These are phyloP conservation scores for Coemansia sp. DNA, from an alignment of 192 early-diverging fungal genomes.

Conservation along the genomic window DNA sequence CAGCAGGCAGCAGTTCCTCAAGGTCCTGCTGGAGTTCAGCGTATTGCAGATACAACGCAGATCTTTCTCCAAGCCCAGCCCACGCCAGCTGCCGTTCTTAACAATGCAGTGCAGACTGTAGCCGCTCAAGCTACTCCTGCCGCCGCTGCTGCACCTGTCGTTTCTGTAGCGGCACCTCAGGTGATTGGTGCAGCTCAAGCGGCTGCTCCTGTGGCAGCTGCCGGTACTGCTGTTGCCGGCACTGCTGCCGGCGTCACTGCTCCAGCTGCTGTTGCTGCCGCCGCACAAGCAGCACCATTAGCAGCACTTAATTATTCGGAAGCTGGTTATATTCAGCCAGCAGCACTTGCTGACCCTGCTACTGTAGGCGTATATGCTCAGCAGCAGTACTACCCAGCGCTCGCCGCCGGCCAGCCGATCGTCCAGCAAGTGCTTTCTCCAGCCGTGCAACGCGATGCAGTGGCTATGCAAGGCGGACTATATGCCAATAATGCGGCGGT, in stretches of 20 bases:
- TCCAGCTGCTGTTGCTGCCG: constrained; percentile 8
- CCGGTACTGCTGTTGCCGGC: not conserved
- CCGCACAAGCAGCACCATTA: constrained; percentile 2
- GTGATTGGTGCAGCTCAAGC: too few species aligned
- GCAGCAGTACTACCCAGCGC: constrained; percentile 38
- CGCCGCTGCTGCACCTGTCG: not conserved
- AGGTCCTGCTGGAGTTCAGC: constrained; percentile 14
- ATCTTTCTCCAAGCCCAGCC: constrained; percentile 27
- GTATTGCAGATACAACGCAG: constrained; percentile 28
- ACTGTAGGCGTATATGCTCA: constrained; percentile 24
- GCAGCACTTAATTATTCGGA: constrained; percentile 22
- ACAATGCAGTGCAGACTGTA: constrained; percentile 23
- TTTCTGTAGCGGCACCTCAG: not conserved
- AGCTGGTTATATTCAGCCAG: constrained; percentile 15
- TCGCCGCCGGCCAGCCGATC: constrained; percentile 15
- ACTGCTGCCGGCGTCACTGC: not conserved
- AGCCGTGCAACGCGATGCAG: not conserved
- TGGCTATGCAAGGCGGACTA: not conserved
- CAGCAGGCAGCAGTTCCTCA: constrained; percentile 9
- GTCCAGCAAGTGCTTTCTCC: constrained; percentile 9
- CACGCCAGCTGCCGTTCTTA: constrained; percentile 14
- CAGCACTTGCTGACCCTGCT: constrained; percentile 4
- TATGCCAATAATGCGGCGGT: not conserved
- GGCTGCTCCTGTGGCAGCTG: not conserved
- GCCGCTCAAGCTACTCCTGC: constrained; percentile 11